Base-by-base conservation (phyloP, 1,284 basidiomycete genomes). In the Cryptococcus depauperatus region DNA sequence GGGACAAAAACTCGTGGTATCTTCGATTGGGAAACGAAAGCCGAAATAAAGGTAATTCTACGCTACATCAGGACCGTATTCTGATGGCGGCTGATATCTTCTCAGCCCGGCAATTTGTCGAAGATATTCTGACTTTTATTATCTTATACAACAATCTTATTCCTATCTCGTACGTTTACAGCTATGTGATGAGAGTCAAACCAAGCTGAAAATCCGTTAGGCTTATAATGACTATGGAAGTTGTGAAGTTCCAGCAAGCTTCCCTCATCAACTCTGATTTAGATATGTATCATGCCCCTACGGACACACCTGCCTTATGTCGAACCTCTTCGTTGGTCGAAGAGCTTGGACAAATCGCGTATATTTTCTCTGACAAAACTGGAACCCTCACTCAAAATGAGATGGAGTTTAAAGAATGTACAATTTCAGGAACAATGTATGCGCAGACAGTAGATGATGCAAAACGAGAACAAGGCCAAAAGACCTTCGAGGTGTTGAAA, bases 121-220 rank as follows among this genome's bases (percentile, higher is more conserved):
- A 90, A 78, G 93, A 97, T 68, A 90, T 98, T 50, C 76, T 98
- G 37, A 98, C 95, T 1, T 99, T 97, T 73, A 89, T 98, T 72
- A 96, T 98, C 67, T 78, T 96, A 32, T 96, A 97, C 77, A 98
- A 97, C 77, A 98, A 98, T 73, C 76, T 99, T 58, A 97, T 98
- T 54, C 95, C 95, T 6, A 99, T 99, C 65, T 98, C 93, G 50
- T 74, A 41, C 44, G 71, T 60, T 19, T n/a, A 13, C 14, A n/a
- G n/a, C n/a, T 19, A 19, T 5, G 5, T n/a, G 9, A 32, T 51
- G 14, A 29, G 42, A n/a, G 19, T 32, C n/a, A 26, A 2, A 19
- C n/a, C 32, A 22, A 6, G 11, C 26, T 27, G 33, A 30, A 39
- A 14, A 42, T 26, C 28, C 11, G 25, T 14, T 50, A 73, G 73